A percentile compares a stretch with the other conserved stretches of the same genome.
phyloP scores from a whole-genome alignment of 805 yeast genomes.

The Suhomyces prunicola region DNA sequence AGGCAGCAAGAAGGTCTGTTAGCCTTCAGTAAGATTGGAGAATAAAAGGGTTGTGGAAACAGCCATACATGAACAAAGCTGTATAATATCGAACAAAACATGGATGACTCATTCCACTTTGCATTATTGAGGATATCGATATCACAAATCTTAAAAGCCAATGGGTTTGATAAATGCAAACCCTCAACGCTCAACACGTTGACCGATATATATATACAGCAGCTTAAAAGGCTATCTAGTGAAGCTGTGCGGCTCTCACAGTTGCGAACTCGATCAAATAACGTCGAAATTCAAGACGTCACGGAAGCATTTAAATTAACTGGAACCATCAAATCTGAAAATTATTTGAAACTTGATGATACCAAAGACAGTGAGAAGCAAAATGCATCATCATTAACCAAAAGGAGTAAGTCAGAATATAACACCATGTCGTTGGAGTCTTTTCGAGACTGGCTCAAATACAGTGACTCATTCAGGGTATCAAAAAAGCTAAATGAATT shows the following conservation, averaged over 20 bases:
- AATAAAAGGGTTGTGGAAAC: background rate
- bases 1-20: background rate
- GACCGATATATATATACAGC: constrained; percentile 73
- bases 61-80: constrained; percentile 10
- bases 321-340: constrained; percentile 60
- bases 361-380: constrained; percentile 12
- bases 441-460: constrained; percentile 34
- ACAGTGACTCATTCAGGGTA: constrained; percentile 24
- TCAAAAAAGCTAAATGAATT: constrained; percentile 26
- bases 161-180: constrained; percentile 79
- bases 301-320: constrained; percentile 64
- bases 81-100: constrained; percentile 10
- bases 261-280: constrained; percentile 34
- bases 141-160: constrained; percentile 64
- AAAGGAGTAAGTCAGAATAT: constrained; percentile 17
- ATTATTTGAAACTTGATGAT: constrained; percentile 46
- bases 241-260: constrained; percentile 51
- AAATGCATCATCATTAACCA: constrained; percentile 10
- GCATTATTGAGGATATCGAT: constrained; percentile 37
- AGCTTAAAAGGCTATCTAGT: constrained; percentile 51
- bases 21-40: background rate
- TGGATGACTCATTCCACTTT: constrained; percentile 42
- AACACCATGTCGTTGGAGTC: constrained; percentile 38
- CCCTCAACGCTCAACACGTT: constrained; percentile 69
- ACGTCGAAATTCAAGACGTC: constrained; percentile 61